Conservation (phyloP, 768 basidiomycete genomes). For the Psilocybe cyanescens region DNA sequence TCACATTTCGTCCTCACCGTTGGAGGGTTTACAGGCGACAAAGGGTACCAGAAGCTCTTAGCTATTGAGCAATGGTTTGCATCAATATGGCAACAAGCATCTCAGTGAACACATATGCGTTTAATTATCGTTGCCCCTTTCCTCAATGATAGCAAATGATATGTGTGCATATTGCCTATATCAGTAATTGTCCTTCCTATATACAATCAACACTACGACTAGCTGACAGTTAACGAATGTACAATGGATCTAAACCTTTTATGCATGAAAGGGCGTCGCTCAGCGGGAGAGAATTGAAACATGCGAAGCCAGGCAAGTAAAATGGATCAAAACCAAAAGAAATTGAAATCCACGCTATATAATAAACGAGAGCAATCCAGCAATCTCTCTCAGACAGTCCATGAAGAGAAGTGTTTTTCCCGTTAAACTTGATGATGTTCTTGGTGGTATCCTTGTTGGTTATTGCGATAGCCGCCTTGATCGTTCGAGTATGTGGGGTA, state of each 20-base stretch:
- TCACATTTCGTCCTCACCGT: conserved; percentile 52
- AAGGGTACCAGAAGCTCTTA: conserved; percentile 49
- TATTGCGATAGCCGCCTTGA: conserved; percentile 7
- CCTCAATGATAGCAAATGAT: too few species aligned
- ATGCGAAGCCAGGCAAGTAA: conserved; percentile 3
- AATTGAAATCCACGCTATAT: not conserved
- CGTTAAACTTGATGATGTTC: conserved; percentile 3
- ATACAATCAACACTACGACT: conserved; percentile 3
- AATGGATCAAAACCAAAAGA: not conserved
- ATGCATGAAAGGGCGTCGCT: conserved; percentile 1
- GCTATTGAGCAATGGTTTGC: conserved; percentile 43
- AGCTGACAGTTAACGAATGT: not conserved
- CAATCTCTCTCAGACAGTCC: not conserved
- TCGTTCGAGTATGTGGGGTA: conserved; percentile 10
- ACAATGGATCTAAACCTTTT: conserved; percentile 4
- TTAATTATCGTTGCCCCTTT: too few species aligned
- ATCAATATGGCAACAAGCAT: conserved; percentile 14
- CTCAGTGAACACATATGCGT: not conserved
- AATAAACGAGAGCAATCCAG: not conserved
- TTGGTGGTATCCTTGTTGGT: conserved; percentile 2
- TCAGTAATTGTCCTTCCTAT: not conserved
- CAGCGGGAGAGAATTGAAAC: conserved; percentile 3
- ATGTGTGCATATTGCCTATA: not conserved
- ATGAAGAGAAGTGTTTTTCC: not conserved
- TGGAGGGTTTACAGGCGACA: conserved; percentile 48